These are phyloP conservation scores for Phialemonium atrogriseum DNA, from an alignment of 2,329 filamentous ascomycete genomes.

Conservation along the genomic window DNA sequence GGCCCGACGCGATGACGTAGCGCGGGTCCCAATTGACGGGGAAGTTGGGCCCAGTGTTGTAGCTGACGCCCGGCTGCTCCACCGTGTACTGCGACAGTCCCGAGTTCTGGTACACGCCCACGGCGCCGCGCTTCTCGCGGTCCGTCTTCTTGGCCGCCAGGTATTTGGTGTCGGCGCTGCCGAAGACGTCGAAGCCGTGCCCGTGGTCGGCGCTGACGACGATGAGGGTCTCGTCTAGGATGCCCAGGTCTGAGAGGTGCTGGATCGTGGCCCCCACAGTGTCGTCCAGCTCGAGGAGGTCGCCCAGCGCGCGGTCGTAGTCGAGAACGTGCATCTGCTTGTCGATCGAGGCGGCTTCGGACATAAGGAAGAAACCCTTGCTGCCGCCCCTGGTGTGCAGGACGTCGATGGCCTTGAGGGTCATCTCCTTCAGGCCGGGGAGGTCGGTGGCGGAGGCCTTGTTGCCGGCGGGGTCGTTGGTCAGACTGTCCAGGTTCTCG, in stretches of 20 bases:
- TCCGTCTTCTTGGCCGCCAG: conserved; percentile 55
- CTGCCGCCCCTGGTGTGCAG: conserved; percentile 58
- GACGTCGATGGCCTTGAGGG: conserved; percentile 75
- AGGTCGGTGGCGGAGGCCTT: conserved; percentile 60
- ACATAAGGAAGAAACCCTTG: conserved; percentile 81
- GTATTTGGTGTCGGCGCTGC: conserved; percentile 73
- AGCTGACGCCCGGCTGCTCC: conserved; percentile 49
- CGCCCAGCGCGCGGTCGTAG: conserved; percentile 77
- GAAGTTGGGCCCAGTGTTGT: conserved; percentile 68
- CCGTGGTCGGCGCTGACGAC: conserved; percentile 83
- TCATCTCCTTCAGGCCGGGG: conserved; percentile 84
- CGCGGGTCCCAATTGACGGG: conserved; percentile 78
- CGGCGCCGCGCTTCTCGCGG: conserved; percentile 65
- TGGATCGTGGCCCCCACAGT: conserved; percentile 67
- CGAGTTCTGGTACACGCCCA: conserved; percentile 66
- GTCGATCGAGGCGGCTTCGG: conserved; percentile 76
- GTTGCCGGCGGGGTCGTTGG: conserved; percentile 62
- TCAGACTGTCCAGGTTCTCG: conserved; percentile 56
- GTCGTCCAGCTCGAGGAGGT: conserved; percentile 79
- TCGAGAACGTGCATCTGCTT: conserved; percentile 85
- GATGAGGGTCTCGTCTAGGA: conserved; percentile 68
- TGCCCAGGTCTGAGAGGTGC: conserved; percentile 56
- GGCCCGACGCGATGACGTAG: conserved; percentile 68
- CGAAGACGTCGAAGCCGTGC: conserved; percentile 78
- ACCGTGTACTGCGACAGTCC: conserved; percentile 69